Conservation (phyloP, 768 basidiomycete species). For the Mycena albidolilacea region DNA sequence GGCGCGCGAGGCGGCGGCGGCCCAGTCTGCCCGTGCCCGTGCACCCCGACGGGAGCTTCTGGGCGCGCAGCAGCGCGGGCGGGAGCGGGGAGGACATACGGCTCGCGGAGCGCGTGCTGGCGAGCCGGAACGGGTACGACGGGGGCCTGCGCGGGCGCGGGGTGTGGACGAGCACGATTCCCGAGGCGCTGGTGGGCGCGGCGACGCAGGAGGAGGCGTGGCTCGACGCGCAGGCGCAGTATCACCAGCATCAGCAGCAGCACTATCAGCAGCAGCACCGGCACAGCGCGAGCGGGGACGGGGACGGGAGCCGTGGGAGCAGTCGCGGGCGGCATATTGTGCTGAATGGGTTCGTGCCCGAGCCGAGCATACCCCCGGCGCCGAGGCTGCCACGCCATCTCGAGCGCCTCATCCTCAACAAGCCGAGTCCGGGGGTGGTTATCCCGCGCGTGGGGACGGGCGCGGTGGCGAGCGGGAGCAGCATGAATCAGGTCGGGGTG, state of each 20-base stretch:
- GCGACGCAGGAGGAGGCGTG: slow-evolving; percentile 89
- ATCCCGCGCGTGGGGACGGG: slow-evolving; percentile 44
- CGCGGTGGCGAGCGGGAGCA: slow-evolving; percentile 46
- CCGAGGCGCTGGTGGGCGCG: slow-evolving; percentile 82
- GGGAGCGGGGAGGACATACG: slow-evolving; percentile 38
- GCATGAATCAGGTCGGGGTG: slow-evolving; percentile 46
- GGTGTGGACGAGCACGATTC: slow-evolving; percentile 86
- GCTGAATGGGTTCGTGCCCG: slow-evolving; percentile 60
- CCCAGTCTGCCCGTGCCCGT: slow-evolving; percentile 33
- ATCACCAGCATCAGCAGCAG: slow-evolving; percentile 28
- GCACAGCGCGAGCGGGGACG: slow-evolving; percentile 33
- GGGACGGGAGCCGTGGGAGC: slow-evolving; percentile 44
- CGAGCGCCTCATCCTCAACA: slow-evolving; percentile 94
- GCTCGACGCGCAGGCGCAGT: slow-evolving; percentile 59
- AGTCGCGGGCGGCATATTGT: slow-evolving; percentile 43
- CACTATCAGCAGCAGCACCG: slow-evolving; percentile 36
- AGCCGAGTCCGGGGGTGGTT: slow-evolving; percentile 46
- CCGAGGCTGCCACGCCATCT: slow-evolving; percentile 91
- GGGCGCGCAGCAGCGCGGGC: slow-evolving; percentile 35
- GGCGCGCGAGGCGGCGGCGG: slow-evolving; percentile 12
- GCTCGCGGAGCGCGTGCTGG: slow-evolving; percentile 27
- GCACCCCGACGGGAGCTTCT: slow-evolving; percentile 41
- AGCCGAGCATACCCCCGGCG: slow-evolving; percentile 89
- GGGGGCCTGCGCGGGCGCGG: slow-evolving; percentile 43
- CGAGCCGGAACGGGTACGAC: slow-evolving; percentile 46